A percentile compares a stretch with the other conserved stretches of the same genome.
Evolutionary conservation across 2,329 filamentous ascomycete species (phyloP).

Genomic region (Cryphonectria nitschkei): DNA sequence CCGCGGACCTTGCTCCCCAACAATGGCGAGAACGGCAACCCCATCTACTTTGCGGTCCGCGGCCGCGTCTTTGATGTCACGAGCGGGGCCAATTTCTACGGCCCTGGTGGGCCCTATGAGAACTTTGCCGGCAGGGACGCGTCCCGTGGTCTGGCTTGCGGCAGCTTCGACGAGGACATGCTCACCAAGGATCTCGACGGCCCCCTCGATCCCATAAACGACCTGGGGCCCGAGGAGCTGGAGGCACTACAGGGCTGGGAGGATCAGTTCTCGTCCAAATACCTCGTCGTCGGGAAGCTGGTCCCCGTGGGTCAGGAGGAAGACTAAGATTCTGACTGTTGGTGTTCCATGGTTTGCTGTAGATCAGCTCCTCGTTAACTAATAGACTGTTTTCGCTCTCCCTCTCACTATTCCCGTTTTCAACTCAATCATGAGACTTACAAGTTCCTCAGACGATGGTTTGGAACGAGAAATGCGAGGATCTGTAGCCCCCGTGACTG

Average conservation of each 20-base stretch:
- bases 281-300: slow-evolving; percentile 88
- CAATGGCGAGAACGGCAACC: slow-evolving; percentile 74
- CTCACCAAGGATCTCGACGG: slow-evolving; percentile 87
- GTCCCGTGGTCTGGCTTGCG: slow-evolving; percentile 81
- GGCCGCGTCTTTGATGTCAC: slow-evolving; percentile 91
- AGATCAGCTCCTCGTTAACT: background rate
- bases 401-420: background rate
- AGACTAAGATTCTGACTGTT: slow-evolving; percentile 19
- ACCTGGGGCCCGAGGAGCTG: slow-evolving; percentile 73
- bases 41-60: slow-evolving; percentile 89
- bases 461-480: background rate
- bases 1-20: slow-evolving; percentile 81
- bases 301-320: slow-evolving; percentile 57
- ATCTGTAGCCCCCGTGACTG: background rate
- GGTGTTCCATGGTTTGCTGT: background rate
- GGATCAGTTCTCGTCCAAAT: slow-evolving; percentile 91
- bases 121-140: slow-evolving; percentile 97
- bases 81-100: slow-evolving; percentile 89
- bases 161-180: slow-evolving; percentile 95
- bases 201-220: slow-evolving; percentile 76
- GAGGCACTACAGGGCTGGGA: slow-evolving; percentile 91
- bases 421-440: background rate
- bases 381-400: background rate
- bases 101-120: slow-evolving; percentile 89
- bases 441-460: background rate